Evolutionary conservation across 192 early-diverging fungal genomes (phyloP).

Genomic region (Coemansia sp.): DNA sequence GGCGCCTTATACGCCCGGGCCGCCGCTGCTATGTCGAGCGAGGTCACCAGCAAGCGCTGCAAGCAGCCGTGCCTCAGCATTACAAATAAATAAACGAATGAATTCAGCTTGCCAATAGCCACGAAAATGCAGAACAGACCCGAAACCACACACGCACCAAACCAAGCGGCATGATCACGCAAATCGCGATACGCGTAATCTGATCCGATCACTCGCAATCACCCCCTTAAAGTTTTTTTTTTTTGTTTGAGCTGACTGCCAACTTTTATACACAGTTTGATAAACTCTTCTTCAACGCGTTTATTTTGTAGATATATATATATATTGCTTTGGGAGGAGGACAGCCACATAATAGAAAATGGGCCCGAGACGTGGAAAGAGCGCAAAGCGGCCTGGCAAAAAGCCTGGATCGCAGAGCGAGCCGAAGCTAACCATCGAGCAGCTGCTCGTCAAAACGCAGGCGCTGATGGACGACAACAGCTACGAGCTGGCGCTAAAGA

Average conservation of each 20-base stretch:
- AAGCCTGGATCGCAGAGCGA: not conserved
- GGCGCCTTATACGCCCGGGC: not conserved
- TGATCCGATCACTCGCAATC: no score
- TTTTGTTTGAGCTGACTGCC: no score
- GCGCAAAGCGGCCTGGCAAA: constrained; percentile 2
- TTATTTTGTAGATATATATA: no score
- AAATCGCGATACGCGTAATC: no score
- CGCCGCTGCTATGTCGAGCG: not conserved
- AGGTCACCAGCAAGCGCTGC: not conserved
- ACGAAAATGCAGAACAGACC: no score
- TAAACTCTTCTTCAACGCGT: no score
- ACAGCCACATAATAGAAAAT: not conserved
- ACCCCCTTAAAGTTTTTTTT: no score
- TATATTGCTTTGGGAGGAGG: no score
- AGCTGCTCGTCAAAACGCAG: constrained; percentile 61
- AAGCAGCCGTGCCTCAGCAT: not conserved
- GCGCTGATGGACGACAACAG: constrained; percentile 74
- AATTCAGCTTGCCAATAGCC: no score
- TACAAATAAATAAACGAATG: not conserved
- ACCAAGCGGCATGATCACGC: no score
- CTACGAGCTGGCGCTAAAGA: constrained; percentile 68
- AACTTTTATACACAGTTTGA: no score
- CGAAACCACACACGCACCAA: no score
- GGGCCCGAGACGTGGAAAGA: constrained; percentile 20
- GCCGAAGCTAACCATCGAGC: constrained; percentile 55